phyloP scores from a whole-genome alignment of 192 early-diverging fungal species.

The Mortierella claussenii region DNA sequence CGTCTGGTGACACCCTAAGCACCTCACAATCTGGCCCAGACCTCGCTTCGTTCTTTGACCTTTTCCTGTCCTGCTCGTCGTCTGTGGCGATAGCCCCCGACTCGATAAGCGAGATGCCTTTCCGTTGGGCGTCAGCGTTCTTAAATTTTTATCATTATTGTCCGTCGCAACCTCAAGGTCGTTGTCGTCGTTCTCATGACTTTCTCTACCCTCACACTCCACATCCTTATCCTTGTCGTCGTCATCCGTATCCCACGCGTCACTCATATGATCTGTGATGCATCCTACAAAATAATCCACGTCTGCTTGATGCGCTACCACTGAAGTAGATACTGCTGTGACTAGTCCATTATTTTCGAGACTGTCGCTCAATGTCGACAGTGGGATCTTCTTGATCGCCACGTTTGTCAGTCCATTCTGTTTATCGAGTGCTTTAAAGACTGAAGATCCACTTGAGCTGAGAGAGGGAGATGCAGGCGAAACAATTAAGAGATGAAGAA shows the following conservation, averaged over 20 bases:
- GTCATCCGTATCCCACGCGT: neutral
- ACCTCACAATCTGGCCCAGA: conserved; percentile 22
- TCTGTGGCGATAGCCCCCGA: too few relatives aligned
- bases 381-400: conserved; percentile 43
- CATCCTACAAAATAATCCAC: conserved; percentile 36
- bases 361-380: conserved; percentile 22
- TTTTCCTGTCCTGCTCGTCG: neutral
- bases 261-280: conserved; percentile 31
- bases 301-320: conserved; percentile 5
- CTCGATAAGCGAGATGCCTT: too few relatives aligned
- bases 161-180: too few relatives aligned
- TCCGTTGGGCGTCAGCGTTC: too few relatives aligned
- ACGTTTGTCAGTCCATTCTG: conserved; percentile 9
- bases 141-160: too few relatives aligned
- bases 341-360: neutral
- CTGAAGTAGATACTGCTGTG: too few relatives aligned
- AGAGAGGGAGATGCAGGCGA: too few relatives aligned
- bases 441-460: conserved; percentile 34
- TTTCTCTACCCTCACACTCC: too few relatives aligned
- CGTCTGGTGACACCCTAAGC: conserved; percentile 27
- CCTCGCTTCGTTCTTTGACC: neutral
- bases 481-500: too few relatives aligned
- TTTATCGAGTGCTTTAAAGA: conserved; percentile 32
- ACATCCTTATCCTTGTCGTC: too few relatives aligned
- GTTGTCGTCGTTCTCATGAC: neutral